Conservation (phyloP, 169 alveolate genomes). For the Eimeria maxima region DNA sequence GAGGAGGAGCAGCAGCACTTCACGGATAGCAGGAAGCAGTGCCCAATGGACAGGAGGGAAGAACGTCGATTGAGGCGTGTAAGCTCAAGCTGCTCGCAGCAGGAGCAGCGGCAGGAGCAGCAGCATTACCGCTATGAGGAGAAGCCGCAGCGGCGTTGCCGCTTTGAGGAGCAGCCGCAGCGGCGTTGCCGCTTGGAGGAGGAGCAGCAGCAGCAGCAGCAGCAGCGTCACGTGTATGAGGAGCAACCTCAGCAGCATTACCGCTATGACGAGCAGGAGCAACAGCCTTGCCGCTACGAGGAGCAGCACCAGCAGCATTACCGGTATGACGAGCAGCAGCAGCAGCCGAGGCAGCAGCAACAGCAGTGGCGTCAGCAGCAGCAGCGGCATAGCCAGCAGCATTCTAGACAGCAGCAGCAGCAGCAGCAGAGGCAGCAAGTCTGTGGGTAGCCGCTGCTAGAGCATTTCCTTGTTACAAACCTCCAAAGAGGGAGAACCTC, state of each 20-base stretch:
- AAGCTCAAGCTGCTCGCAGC: neutral
- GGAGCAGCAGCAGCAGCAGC: conserved; percentile 6
- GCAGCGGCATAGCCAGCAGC: no score
- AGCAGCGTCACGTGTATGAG: neutral
- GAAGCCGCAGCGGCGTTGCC: neutral
- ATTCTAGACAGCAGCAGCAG: no score
- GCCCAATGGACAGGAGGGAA: neutral
- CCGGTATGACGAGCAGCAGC: neutral
- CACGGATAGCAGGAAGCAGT: neutral
- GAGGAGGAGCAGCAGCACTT: conserved; percentile 12
- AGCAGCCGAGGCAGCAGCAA: neutral
- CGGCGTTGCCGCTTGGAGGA: neutral
- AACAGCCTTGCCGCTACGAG: neutral
- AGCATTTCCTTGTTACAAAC: no score
- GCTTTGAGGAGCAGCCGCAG: neutral
- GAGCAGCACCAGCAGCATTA: neutral
- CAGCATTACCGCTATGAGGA: neutral
- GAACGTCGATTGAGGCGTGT: neutral
- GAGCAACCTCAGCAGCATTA: neutral
- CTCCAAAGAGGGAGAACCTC: no score
- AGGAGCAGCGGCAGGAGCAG: neutral
- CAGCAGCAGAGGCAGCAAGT: no score
- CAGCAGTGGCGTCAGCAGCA: conserved; percentile 11
- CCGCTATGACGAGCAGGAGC: no score
- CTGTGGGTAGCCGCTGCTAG: no score